Percentiles rank a stretch among this genome's conserved stretches.
Evolutionary conservation across 495 filamentous ascomycete genomes (phyloP).

Genomic region (Penicillium coffeae): DNA sequence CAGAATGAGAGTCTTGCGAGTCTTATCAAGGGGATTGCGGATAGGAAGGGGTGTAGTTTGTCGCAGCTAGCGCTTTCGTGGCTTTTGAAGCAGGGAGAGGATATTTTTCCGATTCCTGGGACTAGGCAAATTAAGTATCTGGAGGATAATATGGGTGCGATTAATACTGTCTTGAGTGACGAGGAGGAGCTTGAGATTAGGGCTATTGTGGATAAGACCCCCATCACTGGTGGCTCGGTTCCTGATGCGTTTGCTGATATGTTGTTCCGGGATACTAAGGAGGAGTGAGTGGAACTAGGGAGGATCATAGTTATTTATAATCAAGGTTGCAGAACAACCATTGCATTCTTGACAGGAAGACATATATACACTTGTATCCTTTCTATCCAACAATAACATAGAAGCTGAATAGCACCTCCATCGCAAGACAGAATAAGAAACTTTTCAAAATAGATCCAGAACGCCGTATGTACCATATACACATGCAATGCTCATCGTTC

Average conservation of each 20-base stretch:
- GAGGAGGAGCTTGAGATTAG: constrained; percentile 47
- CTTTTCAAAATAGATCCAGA: neutral
- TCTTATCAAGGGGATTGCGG: constrained; percentile 23
- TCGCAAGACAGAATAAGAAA: neutral
- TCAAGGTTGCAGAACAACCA: too few species aligned
- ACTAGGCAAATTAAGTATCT: constrained; percentile 54
- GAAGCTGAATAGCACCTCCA: too few species aligned
- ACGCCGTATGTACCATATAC: constrained; percentile 3
- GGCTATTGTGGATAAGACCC: constrained; percentile 3
- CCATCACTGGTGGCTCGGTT: constrained; percentile 11
- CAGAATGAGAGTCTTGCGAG: neutral
- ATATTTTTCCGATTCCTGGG: constrained; percentile 56
- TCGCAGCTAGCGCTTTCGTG: constrained; percentile 52
- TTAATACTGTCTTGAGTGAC: constrained; percentile 37
- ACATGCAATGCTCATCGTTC: constrained; percentile 2
- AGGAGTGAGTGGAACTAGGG: too few species aligned
- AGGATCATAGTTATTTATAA: too few species aligned
- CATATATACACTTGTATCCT: too few species aligned
- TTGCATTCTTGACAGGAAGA: too few species aligned
- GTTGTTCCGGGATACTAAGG: neutral
- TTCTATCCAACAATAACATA: too few species aligned
- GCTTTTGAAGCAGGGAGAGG: constrained; percentile 52
- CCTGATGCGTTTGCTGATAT: neutral
- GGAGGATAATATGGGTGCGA: constrained; percentile 53
- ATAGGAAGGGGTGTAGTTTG: constrained; percentile 39